Evolutionary conservation across 2,329 filamentous ascomycete species (phyloP).

Genomic region (Ceratocystis albifundus): DNA sequence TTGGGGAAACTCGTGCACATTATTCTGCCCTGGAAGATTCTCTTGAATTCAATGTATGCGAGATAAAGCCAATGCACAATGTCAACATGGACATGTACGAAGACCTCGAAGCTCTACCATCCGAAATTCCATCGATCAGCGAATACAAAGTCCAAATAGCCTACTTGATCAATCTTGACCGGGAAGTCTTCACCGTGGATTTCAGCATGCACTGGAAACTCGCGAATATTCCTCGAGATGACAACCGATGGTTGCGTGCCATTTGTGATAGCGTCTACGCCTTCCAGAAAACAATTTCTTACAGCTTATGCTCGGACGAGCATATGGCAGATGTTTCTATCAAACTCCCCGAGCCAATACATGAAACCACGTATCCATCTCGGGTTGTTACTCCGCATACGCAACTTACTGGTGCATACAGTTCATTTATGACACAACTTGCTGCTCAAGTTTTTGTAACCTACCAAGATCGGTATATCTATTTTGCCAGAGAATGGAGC

Average conservation of each 20-base stretch:
- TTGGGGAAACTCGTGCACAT: background rate
- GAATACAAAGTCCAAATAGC: background rate
- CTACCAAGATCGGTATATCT: conserved; percentile 19
- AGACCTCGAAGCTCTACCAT: background rate
- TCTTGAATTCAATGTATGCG: too few species aligned
- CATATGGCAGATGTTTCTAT: conserved; percentile 19
- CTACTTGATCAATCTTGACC: conserved; percentile 22
- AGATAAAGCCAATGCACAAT: too few species aligned
- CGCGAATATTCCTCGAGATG: conserved; percentile 23
- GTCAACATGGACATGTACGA: too few species aligned
- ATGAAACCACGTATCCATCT: conserved; percentile 14
- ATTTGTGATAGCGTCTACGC: conserved; percentile 20
- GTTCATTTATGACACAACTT: background rate
- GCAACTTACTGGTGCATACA: background rate
- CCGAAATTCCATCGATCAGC: background rate
- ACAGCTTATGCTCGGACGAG: conserved; percentile 7
- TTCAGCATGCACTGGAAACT: conserved; percentile 25
- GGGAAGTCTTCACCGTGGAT: conserved; percentile 25
- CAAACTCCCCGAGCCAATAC: conserved; percentile 16
- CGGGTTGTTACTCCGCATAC: background rate
- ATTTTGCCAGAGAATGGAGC: conserved; percentile 24
- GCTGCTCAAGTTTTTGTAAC: conserved; percentile 8
- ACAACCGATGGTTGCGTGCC: conserved; percentile 19
- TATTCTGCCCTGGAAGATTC: background rate
- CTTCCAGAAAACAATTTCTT: conserved; percentile 22